Evolutionary conservation across 805 yeast genomes (phyloP).

Genomic region (Lipomyces sp.): DNA sequence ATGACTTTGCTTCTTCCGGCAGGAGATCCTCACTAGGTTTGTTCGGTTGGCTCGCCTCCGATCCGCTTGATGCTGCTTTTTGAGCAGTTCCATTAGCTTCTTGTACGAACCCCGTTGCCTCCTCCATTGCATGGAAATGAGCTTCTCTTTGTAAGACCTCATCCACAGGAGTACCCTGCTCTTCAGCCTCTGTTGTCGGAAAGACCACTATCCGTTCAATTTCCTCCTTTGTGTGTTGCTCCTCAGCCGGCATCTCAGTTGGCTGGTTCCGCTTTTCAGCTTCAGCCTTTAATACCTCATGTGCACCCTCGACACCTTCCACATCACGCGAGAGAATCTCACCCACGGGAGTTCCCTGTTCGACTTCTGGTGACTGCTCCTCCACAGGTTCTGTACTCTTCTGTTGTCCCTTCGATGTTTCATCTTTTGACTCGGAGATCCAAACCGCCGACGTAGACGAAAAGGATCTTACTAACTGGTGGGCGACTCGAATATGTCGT

Average conservation of each 20-base stretch:
- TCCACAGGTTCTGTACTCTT: not conserved
- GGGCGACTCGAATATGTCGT: not conserved
- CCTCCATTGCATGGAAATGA: not conserved
- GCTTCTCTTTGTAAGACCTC: constrained; percentile 8
- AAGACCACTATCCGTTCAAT: not conserved
- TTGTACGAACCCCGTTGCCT: constrained; percentile 12
- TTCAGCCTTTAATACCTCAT: constrained; percentile 31
- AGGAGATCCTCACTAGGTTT: not conserved
- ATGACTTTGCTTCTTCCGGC: not conserved
- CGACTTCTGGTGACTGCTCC: constrained; percentile 28
- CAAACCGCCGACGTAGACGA: not conserved
- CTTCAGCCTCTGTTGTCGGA: constrained; percentile 5
- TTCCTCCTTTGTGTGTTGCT: not conserved
- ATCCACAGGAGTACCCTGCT: not conserved
- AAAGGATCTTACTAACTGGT: not conserved
- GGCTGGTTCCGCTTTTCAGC: not conserved
- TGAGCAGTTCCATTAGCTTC: not conserved
- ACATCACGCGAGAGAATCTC: constrained; percentile 35
- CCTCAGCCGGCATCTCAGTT: constrained; percentile 5
- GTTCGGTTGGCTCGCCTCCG: not conserved
- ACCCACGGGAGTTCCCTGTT: constrained; percentile 37
- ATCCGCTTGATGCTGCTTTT: not conserved
- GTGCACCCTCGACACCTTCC: constrained; percentile 30
- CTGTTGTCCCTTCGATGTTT: not conserved
- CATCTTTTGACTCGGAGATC: not conserved